Base-by-base conservation (phyloP, 306 rosid species). In the Medicago lupulina region DNA sequence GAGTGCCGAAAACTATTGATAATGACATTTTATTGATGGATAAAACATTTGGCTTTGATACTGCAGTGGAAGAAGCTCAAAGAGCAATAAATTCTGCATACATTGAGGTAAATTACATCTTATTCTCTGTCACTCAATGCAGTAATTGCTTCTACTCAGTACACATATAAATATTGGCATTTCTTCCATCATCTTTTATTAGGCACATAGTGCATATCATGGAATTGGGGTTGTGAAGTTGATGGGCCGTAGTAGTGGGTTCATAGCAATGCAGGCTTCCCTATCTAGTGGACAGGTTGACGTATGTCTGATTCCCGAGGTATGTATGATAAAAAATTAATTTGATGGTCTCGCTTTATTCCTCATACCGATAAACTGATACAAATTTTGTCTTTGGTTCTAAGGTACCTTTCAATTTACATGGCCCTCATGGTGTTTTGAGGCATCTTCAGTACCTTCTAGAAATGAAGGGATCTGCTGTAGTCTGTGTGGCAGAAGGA, bases 221-320 rank as follows among this genome's bases (percentile, higher is more conserved):
- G 99, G 99, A 47, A 84, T 96, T 63, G 99, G 99, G 61, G 14
- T 96, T 68, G 99, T 96, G 60, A 96, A 96, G 83, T 79, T 96
- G 89, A 96, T 96, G 99, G 99, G 99, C 40, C 99, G 99, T 72
- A 92, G 98, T 88, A 96, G 99, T 77, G 99, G 99, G 74, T 96
- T 80, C 83, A 96, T 96, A 70, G 98, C 99, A 49, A 96, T 96
- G 99, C 99, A 96, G 41, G 93, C 98, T 70, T 83, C 99, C 74
- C 82, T 96, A 63, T 89, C 99, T 23, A 96, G 99, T 78, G 99
- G 99, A 71, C 99, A 96, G 83, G 75, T 96, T 28, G 99, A 96
- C 82, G 84, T 96, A 79, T 92, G 99, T 74, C 82, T 96, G 88
- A 87, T 96, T 80, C 99, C 99, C 15, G 99, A 96, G 98, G 99